Evolutionary conservation across 2,329 filamentous ascomycete species (phyloP).

Genomic region (Catunica adiposa): DNA sequence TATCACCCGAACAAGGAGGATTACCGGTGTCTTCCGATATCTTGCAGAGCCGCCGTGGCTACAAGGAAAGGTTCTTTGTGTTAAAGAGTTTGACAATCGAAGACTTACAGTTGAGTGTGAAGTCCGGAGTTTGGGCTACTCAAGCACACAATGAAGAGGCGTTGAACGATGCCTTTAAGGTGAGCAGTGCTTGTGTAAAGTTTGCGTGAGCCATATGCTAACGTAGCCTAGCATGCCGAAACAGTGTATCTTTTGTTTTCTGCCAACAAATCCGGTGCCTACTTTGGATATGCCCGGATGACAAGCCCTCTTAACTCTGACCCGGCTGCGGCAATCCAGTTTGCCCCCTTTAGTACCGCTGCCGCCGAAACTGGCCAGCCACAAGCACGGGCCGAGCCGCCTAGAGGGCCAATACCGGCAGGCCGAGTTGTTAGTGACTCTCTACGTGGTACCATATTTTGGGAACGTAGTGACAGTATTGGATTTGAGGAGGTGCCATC

Average conservation of each 20-base stretch:
- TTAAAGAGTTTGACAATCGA: conserved; percentile 85
- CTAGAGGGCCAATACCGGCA: conserved; percentile 55
- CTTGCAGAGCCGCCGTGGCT: background rate
- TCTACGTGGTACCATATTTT: conserved; percentile 88
- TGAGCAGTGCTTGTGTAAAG: conserved; percentile 23
- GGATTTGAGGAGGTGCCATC: conserved; percentile 26
- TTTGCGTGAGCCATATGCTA: background rate
- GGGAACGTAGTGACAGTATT: conserved; percentile 44
- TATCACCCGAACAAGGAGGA: background rate
- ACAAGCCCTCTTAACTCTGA: conserved; percentile 67
- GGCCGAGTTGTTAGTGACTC: conserved; percentile 87
- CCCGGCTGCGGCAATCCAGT: conserved; percentile 49
- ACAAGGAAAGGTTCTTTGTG: conserved; percentile 57
- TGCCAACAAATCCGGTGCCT: conserved; percentile 93
- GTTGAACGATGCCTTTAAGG: conserved; percentile 70
- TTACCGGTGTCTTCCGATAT: background rate
- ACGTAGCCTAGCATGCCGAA: conserved; percentile 45
- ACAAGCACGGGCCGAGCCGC: conserved; percentile 62
- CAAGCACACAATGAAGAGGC: conserved; percentile 82
- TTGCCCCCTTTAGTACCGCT: conserved; percentile 47
- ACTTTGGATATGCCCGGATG: conserved; percentile 92
- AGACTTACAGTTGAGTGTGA: conserved; percentile 76
- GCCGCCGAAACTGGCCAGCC: conserved; percentile 43
- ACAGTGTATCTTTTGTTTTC: conserved; percentile 89
- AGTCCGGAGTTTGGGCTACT: conserved; percentile 81